These are phyloP conservation scores for Sphaceloma murrayae DNA, from an alignment of 2,329 filamentous ascomycete species.

Conservation along the genomic window DNA sequence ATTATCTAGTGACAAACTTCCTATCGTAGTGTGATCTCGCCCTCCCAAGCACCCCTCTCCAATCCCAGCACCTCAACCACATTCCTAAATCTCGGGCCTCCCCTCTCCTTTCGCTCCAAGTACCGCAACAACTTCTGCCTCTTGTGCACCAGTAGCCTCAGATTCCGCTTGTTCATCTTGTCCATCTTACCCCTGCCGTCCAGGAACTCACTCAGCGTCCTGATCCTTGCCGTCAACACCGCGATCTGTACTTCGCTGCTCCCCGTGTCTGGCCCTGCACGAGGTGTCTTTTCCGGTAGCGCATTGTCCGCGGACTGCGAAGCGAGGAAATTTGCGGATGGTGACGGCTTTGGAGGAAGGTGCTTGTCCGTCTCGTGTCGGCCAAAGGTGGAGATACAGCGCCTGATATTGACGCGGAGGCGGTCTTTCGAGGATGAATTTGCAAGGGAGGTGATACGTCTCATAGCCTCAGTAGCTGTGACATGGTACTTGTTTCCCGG, in stretches of 20 bases:
- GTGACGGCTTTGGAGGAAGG: slow-evolving; percentile 51
- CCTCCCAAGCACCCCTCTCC: slow-evolving; percentile 80
- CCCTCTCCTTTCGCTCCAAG: slow-evolving; percentile 78
- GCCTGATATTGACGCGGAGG: slow-evolving; percentile 70
- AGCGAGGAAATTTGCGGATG: slow-evolving; percentile 30
- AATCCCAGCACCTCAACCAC: slow-evolving; percentile 76
- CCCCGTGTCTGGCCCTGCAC: slow-evolving; percentile 85
- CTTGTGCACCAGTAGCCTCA: slow-evolving; percentile 75
- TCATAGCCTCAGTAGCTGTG: slow-evolving; percentile 64
- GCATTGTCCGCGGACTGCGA: slow-evolving; percentile 19
- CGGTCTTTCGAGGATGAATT: slow-evolving; percentile 72
- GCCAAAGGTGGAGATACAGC: slow-evolving; percentile 80
- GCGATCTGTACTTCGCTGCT: slow-evolving; percentile 97
- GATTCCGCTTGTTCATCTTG: slow-evolving; percentile 86
- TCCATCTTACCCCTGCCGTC: slow-evolving; percentile 67
- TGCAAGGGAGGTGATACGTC: slow-evolving; percentile 65
- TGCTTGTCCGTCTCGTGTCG: slow-evolving; percentile 74
- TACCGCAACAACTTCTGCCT: slow-evolving; percentile 84
- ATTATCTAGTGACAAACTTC: not conserved
- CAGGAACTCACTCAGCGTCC: slow-evolving; percentile 64
- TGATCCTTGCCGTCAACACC: slow-evolving; percentile 89
- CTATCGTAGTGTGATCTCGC: slow-evolving; percentile 60
- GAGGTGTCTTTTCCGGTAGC: slow-evolving; percentile 40
- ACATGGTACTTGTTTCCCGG: slow-evolving; percentile 39
- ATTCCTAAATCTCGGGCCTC: slow-evolving; percentile 81